These are phyloP conservation scores for Cicer pinnatifidum DNA, from an alignment of 306 rosid species.

Conservation along the genomic window DNA sequence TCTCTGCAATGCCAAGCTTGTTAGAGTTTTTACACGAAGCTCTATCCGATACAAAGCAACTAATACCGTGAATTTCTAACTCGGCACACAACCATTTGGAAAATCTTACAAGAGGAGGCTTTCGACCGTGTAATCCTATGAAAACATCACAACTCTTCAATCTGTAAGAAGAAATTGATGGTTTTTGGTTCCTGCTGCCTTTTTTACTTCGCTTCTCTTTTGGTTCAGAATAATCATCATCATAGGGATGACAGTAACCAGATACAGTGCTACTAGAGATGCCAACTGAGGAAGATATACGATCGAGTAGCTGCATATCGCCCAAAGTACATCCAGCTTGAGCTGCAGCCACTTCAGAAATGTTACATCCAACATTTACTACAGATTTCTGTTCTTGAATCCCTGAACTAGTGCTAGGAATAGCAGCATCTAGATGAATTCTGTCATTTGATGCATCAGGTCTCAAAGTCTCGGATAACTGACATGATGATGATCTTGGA, in stretches of 20 bases:
- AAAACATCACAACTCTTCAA: constrained; percentile 81
- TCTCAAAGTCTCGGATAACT: constrained; percentile 61
- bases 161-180: constrained; percentile 75
- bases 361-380: constrained; percentile 48
- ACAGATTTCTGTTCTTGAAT: constrained; percentile 59
- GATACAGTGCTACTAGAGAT: constrained; percentile 66
- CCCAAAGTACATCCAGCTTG: constrained; percentile 55
- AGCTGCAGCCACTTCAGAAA: constrained; percentile 58
- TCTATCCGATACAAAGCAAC: constrained; percentile 82
- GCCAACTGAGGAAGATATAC: constrained; percentile 63
- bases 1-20: constrained; percentile 73
- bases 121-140: constrained; percentile 79
- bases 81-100: constrained; percentile 89
- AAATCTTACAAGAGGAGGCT: constrained; percentile 69
- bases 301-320: constrained; percentile 63
- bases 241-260: constrained; percentile 56
- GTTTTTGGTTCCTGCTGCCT: constrained; percentile 50
- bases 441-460: constrained; percentile 60
- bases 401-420: constrained; percentile 58
- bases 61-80: constrained; percentile 87
- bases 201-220: constrained; percentile 64
- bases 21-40: constrained; percentile 69
- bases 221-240: constrained; percentile 53
- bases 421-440: constrained; percentile 53
- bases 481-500: constrained; percentile 78